Evolutionary conservation across 1,284 basidiomycete species (phyloP), one percentile per base, ranked within the genome.

Genomic region (Pholiota adiposa): DNA sequence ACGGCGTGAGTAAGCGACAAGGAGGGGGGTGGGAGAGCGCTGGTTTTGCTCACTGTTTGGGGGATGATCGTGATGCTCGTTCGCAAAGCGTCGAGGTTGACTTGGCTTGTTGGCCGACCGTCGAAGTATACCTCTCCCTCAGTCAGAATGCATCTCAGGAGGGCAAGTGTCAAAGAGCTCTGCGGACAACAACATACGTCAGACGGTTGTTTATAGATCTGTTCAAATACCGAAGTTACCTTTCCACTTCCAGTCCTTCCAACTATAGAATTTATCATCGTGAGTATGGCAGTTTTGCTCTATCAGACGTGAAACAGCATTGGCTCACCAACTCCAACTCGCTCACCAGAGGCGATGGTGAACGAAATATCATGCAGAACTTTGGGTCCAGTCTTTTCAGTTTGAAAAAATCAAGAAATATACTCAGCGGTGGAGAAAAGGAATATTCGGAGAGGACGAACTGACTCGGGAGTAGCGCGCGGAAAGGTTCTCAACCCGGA

Each of bases 231-330:
- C 12, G 34, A 11, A 18, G 14, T 12, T 55, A 82, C 83, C 77
- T 92, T 92, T 55, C 89, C 90, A 62, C 84, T 87, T 21, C 90
- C 90, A 0, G 90, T 92, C 29, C 90, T 79, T 14, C 90, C 89
- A 29, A 88, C 86, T 84, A 43, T 14, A 18, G 36, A 52, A 44
- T 53, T 14, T 19, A 43, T 38, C 11, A 33, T 21, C 5, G 2
- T 40, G 23, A 1, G 19, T n/a, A n/a, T n/a, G 38, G 16, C 7
- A 38, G 34, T 23, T 12, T 29, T 6, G 18, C 16, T 14, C 48
- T 34, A 38, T 34, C 12, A 33, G 16, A 0, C n/a, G 18, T 38
- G 25, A 31, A 31, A 44, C 2, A 36, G 27, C 1, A 55, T 5
- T 3, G 9, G 70, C 77, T 60, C 52, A 81, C 80, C 86, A 56